Base-by-base conservation (phyloP, 805 yeast genomes). In the Starmerella riodocensis region DNA sequence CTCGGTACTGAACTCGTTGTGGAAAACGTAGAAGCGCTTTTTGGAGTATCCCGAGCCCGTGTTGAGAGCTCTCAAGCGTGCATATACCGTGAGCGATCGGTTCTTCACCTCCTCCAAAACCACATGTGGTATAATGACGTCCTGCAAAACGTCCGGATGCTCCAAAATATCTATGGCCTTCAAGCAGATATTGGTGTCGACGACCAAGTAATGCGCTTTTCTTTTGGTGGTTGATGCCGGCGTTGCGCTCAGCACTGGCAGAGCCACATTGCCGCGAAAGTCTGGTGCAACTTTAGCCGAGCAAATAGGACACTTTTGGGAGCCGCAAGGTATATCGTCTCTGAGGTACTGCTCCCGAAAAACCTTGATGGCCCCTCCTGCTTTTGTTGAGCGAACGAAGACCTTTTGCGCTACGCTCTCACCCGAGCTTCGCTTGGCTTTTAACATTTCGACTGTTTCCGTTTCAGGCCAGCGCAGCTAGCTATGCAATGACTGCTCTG, bases 261-360 rank as follows among this genome's bases (percentile, higher is more conserved):
- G 66, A 1, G 78, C 76, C n/a, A 73, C 51, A 39, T 75, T 68
- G 27, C 88, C 91, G 16, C 68, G 65, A 13, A 88, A 76, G 55
- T 77, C 76, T 5, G 53, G 54, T 4, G 39, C 37, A 7, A 41
- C 38, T 22, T 40, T 39, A 6, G 80, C 69, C 33, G 71, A 68
- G 59, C 99, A 91, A 26, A 53, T 56, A 8, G 61, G 53, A 60
- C 98, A 91, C 1, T 71, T 63, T 47, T 63, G 66, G 2, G 94
- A 82, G 38, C 78, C 74, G 60, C 98, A 91, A 16, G 96, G 94
- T 36, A 91, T 84, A 60, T 91, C 99, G 39, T 73, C 74, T 58
- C 98, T 71, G 41, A 91, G 64, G 56, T 91, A 91, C 59, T 88
- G 98, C 56, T 91, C 99, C 49, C 96, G 70, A 8, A 88, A 94